Percentiles rank a stretch among this genome's conserved stretches.
Conservation (phyloP, 108 stramenopile genomes). For the Skeletonema grethae region DNA sequence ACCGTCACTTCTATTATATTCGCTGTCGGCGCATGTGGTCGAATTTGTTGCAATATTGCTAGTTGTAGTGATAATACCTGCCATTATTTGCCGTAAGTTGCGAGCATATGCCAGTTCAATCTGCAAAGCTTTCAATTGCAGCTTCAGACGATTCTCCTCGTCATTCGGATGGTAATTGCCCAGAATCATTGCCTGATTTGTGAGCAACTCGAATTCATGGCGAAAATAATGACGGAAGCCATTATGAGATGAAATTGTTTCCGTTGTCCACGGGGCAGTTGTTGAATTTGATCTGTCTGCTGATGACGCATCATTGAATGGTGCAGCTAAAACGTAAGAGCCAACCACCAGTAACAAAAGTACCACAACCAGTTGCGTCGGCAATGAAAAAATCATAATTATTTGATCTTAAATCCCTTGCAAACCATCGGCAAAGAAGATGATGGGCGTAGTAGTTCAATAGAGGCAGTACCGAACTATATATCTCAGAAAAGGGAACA, state of each 20-base stretch:
- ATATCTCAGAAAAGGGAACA: no score
- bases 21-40: not conserved
- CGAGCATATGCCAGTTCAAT: slow-evolving; percentile 3
- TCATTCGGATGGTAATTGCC: slow-evolving; percentile 3
- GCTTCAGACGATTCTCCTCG: slow-evolving; percentile 3
- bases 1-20: not conserved
- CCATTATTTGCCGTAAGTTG: not conserved
- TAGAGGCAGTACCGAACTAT: no score
- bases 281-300: not conserved
- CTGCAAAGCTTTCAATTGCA: slow-evolving; percentile 9
- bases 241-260: not conserved
- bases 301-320: not conserved
- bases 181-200: slow-evolving; percentile 2
- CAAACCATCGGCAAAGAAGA: no score
- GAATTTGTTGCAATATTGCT: not conserved
- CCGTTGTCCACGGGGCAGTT: not conserved
- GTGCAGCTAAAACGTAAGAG: not conserved
- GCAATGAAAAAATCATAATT: not conserved
- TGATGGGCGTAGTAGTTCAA: no score
- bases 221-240: slow-evolving; percentile 5
- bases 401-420: no score
- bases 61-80: not conserved
- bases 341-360: not conserved
- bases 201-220: slow-evolving; percentile 3
- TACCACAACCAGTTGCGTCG: not conserved